Conservation (phyloP, 1,139 yeast species). For the Saccharomyces pastorianus region DNA sequence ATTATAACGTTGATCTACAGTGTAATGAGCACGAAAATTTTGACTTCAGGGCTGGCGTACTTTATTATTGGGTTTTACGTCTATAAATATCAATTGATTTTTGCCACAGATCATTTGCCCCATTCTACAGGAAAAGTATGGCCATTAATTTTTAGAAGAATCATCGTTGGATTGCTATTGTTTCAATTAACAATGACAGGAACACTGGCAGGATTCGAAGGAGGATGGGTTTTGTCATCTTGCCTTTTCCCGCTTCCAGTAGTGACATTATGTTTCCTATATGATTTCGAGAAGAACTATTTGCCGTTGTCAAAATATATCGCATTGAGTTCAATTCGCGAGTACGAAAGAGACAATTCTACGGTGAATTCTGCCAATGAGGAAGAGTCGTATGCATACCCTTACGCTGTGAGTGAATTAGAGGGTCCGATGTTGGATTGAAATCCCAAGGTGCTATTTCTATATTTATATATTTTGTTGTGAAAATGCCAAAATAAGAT, state of each 20-base stretch:
- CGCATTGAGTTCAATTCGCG: slow-evolving; percentile 63
- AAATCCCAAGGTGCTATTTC: neutral
- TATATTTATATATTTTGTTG: slow-evolving; percentile 2
- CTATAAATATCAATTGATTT: slow-evolving; percentile 71
- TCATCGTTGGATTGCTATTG: slow-evolving; percentile 58
- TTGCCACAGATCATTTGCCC: slow-evolving; percentile 77
- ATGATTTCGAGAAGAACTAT: slow-evolving; percentile 76
- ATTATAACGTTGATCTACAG: slow-evolving; percentile 72
- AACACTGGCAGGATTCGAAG: slow-evolving; percentile 65
- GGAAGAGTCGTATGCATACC: slow-evolving; percentile 68
- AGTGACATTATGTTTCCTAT: slow-evolving; percentile 55
- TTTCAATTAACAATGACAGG: slow-evolving; percentile 93
- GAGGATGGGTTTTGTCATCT: slow-evolving; percentile 68
- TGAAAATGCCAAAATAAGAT: neutral
- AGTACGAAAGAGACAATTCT: slow-evolving; percentile 28
- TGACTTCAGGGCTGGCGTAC: slow-evolving; percentile 65
- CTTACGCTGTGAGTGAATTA: slow-evolving; percentile 54
- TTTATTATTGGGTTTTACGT: slow-evolving; percentile 70
- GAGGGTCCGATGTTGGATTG: slow-evolving; percentile 57
- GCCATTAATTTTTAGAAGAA: slow-evolving; percentile 71
- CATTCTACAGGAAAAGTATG: slow-evolving; percentile 86
- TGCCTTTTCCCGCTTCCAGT: slow-evolving; percentile 69
- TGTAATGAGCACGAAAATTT: slow-evolving; percentile 66
- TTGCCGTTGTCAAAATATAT: slow-evolving; percentile 76
- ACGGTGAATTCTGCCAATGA: slow-evolving; percentile 36